These are phyloP conservation scores for Hamigera avellanea DNA, from an alignment of 495 filamentous ascomycete species.

Conservation along the genomic window DNA sequence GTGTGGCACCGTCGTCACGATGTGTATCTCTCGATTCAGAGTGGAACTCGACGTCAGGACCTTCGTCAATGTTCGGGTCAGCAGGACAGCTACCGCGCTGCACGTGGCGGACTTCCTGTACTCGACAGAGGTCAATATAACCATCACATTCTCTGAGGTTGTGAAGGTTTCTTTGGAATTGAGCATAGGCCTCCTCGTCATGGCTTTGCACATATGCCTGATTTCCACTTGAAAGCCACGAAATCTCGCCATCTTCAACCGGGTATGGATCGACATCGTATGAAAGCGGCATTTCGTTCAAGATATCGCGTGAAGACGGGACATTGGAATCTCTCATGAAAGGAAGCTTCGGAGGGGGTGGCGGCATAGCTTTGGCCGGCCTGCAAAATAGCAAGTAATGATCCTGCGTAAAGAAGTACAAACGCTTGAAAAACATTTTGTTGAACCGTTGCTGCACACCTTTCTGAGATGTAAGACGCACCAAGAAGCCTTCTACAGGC, in stretches of 20 bases:
- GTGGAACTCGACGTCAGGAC: constrained; percentile 38
- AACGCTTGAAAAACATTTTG: constrained; percentile 56
- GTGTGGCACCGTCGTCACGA: constrained; percentile 41
- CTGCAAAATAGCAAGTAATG: constrained; percentile 55
- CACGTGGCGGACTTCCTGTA: constrained; percentile 44
- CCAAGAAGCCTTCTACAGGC: constrained; percentile 61
- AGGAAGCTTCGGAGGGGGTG: constrained; percentile 48
- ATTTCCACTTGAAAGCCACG: constrained; percentile 44
- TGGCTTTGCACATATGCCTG: constrained; percentile 31
- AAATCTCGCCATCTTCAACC: constrained; percentile 38
- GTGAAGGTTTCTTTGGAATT: constrained; percentile 47
- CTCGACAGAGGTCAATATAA: constrained; percentile 51
- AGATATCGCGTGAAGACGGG: constrained; percentile 45
- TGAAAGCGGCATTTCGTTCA: constrained; percentile 46
- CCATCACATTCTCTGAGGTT: constrained; percentile 52
- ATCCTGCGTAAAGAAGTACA: constrained; percentile 63
- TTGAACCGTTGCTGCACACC: constrained; percentile 49
- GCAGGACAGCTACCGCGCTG: constrained; percentile 36
- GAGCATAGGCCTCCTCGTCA: constrained; percentile 51
- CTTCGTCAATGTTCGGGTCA: constrained; percentile 37
- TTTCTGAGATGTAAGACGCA: constrained; percentile 55
- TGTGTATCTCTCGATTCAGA: constrained; percentile 31
- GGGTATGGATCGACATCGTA: constrained; percentile 57
- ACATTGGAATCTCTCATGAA: constrained; percentile 27
- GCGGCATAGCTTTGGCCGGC: constrained; percentile 53